Evolutionary conservation across 495 filamentous ascomycete species (phyloP), one percentile per base, ranked within the genome.

Genomic region (Physcia stellaris): DNA sequence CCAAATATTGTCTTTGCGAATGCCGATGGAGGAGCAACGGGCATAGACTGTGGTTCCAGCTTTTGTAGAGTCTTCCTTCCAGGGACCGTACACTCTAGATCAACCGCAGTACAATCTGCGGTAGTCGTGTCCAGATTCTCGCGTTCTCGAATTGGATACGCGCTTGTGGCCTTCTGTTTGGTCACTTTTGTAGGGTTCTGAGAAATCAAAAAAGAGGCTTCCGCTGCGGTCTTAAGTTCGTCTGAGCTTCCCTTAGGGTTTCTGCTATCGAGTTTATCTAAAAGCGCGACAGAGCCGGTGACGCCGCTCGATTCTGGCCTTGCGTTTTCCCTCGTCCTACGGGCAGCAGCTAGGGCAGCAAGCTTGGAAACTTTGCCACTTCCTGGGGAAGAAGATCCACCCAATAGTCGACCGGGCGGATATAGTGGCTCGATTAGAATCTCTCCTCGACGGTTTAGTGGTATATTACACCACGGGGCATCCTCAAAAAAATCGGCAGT

Each of bases 401-500:
- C 90, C 13, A 90, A 59, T 6, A 98, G 66, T 6, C 79, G 72
- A 32, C 67, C 54, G 21, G 60, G 68, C 32, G 73, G 76, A 36
- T 61, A 66, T 3, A 74, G 47, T 3, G 79, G 74, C 31, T 79
- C 66, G 17, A 83, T 60, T 24, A 85, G 63, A 17, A 88, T 70
- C 29, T 71, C 60, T 26, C 77, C 73, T 41, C 72, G 72, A 17
- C 83, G 76, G 35, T 84, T 59, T 17, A 55, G 47, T 17, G 86
- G 84, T 22, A 92, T 64, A 41, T 80, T 75, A 17, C 85, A 67
- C 90, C 90, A 98, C 0, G 88, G 85, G 43, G 75, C 75, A 50
- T 93, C 90, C 40, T 62, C 65, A 52, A 94, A 98, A 63, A 88
- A 83, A 19, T 72, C 67, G 16, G 61, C 55, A 10, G 64, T 59